Evolutionary conservation across 2,329 filamentous ascomycete species (phyloP).

Genomic region (Clarireedia paspali): DNA sequence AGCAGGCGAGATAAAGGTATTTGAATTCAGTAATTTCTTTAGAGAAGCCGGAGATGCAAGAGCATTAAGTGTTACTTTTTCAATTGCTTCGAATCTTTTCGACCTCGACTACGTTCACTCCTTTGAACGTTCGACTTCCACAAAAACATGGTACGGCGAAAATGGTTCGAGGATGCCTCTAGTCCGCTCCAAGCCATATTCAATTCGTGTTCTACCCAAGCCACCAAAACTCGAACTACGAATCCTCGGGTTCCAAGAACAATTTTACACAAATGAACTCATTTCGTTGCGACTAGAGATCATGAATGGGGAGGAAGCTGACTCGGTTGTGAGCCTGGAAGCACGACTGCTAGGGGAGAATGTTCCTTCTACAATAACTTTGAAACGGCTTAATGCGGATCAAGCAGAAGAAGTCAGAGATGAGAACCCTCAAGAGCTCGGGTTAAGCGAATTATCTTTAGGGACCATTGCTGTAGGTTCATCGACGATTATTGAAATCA

Average conservation of each 20-base stretch:
- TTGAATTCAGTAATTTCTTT: constrained; percentile 64
- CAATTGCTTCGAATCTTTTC: constrained; percentile 58
- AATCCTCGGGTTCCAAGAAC: constrained; percentile 51
- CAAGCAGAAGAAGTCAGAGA: background rate
- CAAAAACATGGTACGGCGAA: constrained; percentile 44
- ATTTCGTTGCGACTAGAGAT: constrained; percentile 63
- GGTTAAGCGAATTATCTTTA: constrained; percentile 16
- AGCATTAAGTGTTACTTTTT: constrained; percentile 55
- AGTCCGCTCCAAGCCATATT: constrained; percentile 41
- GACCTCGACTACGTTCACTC: constrained; percentile 58
- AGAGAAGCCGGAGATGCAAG: constrained; percentile 75
- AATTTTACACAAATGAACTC: constrained; percentile 80
- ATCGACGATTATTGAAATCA: constrained; percentile 38
- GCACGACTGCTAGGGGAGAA: constrained; percentile 56
- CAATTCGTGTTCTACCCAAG: constrained; percentile 71
- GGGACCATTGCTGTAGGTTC: constrained; percentile 38
- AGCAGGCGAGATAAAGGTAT: constrained; percentile 61
- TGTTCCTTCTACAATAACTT: constrained; percentile 37
- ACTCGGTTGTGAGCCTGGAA: constrained; percentile 64
- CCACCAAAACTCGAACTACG: constrained; percentile 84
- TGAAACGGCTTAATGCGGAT: constrained; percentile 23
- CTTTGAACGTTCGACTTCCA: constrained; percentile 36
- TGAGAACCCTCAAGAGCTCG: background rate
- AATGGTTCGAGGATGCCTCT: constrained; percentile 38
- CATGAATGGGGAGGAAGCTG: constrained; percentile 75